Evolutionary conservation across 768 basidiomycete genomes (phyloP), one percentile per base, ranked within the genome.

Genomic region (Phylloporus arenicola): DNA sequence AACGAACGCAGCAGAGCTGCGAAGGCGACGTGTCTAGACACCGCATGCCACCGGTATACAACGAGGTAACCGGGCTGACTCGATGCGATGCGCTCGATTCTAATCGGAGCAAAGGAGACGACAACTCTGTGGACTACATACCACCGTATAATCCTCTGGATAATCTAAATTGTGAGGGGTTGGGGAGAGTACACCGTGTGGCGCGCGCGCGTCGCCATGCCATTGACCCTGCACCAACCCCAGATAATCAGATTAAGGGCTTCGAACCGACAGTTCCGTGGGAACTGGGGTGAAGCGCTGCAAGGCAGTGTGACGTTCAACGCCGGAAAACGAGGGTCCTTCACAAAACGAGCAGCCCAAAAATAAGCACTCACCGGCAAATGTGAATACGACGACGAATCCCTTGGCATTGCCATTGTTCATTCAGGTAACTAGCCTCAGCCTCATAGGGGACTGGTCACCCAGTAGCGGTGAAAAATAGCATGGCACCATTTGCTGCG

Each of bases 11-110:
- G n/a, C 33, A 16, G 25, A 17, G 10, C n/a, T 14, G n/a, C 39
- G n/a, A 27, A 16, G 16, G 1, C 31, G 57, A 43, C 46, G 47
- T 49, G 39, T 34, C 29, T 6, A 19, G 37, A 33, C 27, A n/a
- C 20, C 39, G 43, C 12, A 30, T 6, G 25, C 6, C n/a, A 20
- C 14, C 62, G 62, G 62, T 30, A 25, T 56, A 19, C 34, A 47
- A 14, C 9, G 31, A 37, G 19, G 17, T 55, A 2, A 33, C 62
- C 62, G 62, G 47, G 20, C 25, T 64, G 62, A 64, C 50, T 54
- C 53, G 24, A 44, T 38, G 34, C 35, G 13, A 41, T 41, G 8
- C 14, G 47, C 10, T 27, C 43, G 27, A 10, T 22, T 27, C 39
- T 12, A 35, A 35, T 39, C 20, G n/a, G n/a, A n/a, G n/a, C n/a